Evolutionary conservation across 805 yeast genomes (phyloP), one percentile per base, ranked within the genome.

Genomic region (Starmerella vitae): DNA sequence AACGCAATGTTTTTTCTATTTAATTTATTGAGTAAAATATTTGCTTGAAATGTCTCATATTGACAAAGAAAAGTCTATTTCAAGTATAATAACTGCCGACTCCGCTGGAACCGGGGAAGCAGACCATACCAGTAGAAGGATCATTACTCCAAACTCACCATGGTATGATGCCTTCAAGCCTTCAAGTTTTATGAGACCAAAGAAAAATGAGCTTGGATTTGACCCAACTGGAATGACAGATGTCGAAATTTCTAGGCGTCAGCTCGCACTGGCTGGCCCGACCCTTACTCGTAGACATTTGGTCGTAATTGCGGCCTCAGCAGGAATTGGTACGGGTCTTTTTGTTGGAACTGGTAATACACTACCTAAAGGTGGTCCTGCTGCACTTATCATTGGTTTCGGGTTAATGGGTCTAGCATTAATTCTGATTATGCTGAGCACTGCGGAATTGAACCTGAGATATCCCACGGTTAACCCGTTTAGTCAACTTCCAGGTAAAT

Each of bases 321-420:
- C 91, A 48, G 81, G 86, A 6, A 60, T 81, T 37, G 91, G 91
- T 40, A 79, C 91, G 1, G 93, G 86, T 53, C 65, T 81, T 41
- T 63, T 81, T 48, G 76, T 81, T 48, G 84, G 86, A 51, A 77
- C 86, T 3, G 84, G 85, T 41, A 61, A 74, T 12, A 76, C 86
- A 1, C 64, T 81, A 39, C 64, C 67, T 14, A 56, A 66, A 10
- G 84, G 82, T 12, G 93, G 93, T 6, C 88, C 59, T 4, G 72
- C 63, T 3, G 57, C 70, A 3, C 53, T 67, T 25, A 55, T 77
- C 31, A 67, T 81, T 37, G 71, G 83, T 3, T 83, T 81, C 54
- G 58, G 76, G 5, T 56, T 76, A 37, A 75, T 81, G 48, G 93
- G 93, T n/a, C 53, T 74, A 20, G 62, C 77, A 32, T 86, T 82